phyloP scores from a whole-genome alignment of 768 basidiomycete genomes.

The Chiua virens region DNA sequence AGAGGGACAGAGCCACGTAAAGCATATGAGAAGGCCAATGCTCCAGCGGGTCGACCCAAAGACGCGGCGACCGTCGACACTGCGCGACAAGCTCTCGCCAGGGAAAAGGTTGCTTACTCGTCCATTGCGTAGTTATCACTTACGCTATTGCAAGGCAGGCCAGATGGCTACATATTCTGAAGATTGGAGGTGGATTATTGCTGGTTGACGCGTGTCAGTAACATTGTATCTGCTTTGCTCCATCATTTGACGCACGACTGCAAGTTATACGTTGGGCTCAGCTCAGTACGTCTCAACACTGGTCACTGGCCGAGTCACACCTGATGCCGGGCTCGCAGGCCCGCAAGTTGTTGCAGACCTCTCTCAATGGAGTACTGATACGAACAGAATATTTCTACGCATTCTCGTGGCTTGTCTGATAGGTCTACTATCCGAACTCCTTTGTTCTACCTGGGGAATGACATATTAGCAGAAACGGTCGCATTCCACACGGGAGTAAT shows the following conservation, averaged over 20 bases:
- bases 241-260: not conserved
- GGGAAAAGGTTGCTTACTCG: conserved; percentile 27
- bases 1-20: conserved; percentile 65
- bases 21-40: conserved; percentile 25
- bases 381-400: conserved; percentile 48
- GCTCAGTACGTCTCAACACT: conserved; percentile 44
- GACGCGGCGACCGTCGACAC: not conserved
- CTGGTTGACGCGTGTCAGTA: conserved; percentile 72
- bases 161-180: conserved; percentile 59
- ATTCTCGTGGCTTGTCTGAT: conserved; percentile 66
- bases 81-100: conserved; percentile 4
- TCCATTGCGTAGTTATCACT: not conserved
- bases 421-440: conserved; percentile 39
- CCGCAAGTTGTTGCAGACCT: conserved; percentile 36
- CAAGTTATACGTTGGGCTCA: conserved; percentile 80
- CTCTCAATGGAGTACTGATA: conserved; percentile 55
- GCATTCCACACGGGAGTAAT: conserved; percentile 73
- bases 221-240: not conserved
- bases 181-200: conserved; percentile 58
- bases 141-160: conserved; percentile 45
- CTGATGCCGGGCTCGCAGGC: conserved; percentile 31
- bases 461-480: conserved; percentile 56
- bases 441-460: not conserved
- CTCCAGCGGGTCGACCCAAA: not conserved
- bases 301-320: not conserved